Evolutionary conservation across 225 moss, liverwort and hornwort species (phyloP), one percentile per base, ranked within the genome.

Genomic region (Bryum argenteum): DNA sequence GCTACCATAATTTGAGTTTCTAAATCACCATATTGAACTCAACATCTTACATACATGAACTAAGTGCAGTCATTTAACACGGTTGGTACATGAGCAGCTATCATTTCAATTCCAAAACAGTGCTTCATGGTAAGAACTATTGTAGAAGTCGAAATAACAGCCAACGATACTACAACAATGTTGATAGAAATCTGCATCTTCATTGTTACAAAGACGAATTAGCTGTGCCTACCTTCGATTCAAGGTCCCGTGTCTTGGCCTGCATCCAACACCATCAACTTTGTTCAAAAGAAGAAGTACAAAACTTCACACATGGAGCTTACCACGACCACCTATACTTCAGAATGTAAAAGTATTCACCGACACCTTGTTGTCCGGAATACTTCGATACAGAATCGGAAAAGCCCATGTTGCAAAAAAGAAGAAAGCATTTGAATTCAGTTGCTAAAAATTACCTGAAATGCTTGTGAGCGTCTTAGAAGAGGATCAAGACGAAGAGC

Each of bases 401-500:
- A 45, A 45, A 14, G 48, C 17, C 5, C 48, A 48, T 6, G 48
- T 48, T 15, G 17, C 1, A 48, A 48, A 33, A 33, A 33, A 33
- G 33, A 33, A 4, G 5, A 6, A 33, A 6, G 12, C 22, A 23
- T 55, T 10, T 23, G 12, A 5, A 23, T 6, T 13, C 54, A 54
- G 15, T 6, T 23, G 18, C 42, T 21, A 54, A 54, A 22, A 14
- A 47, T 15, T 81, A 89, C 89, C 87, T 89, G 80, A 69, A 85
- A 86, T 42, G 83, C 83, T 79, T 90, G 88, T 5, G 90, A 90
- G 47, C 90, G 88, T 75, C 92, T 90, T 59, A 92, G 65, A 10
- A 76, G 78, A 15, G 92, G 82, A 72, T 92, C 92, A 9, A 88
- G 70, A 28, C 57, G 74, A 54, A 88, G 86, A 9, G 92, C 92